Evolutionary conservation across 148 eudicot species (phyloP).

Genomic region (Chenopodium suecicum): DNA sequence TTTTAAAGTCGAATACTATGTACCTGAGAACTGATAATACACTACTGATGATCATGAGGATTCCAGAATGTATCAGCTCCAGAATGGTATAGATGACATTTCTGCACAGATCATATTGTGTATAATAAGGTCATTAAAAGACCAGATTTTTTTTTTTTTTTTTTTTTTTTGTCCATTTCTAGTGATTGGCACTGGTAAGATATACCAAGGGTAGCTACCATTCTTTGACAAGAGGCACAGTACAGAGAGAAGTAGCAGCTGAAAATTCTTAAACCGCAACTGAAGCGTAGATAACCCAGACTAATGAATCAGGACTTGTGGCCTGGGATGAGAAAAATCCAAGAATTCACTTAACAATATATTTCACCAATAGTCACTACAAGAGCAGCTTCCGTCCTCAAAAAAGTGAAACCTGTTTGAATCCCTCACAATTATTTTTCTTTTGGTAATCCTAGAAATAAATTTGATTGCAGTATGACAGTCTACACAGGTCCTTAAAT

Average conservation of each 20-base stretch:
- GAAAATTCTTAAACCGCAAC: background rate
- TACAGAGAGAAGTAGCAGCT: background rate
- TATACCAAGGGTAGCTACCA: too few relatives aligned
- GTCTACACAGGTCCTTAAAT: conserved; percentile 50
- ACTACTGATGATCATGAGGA: background rate
- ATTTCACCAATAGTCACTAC: conserved; percentile 54
- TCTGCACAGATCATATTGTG: background rate
- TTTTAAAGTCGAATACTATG: background rate
- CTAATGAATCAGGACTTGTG: background rate
- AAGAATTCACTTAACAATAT: background rate
- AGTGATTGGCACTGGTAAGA: background rate
- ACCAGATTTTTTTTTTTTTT: background rate
- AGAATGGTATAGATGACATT: background rate
- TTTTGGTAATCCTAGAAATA: conserved; percentile 38
- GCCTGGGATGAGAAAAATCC: background rate
- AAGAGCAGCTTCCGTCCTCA: conserved; percentile 50
- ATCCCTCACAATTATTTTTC: conserved; percentile 44
- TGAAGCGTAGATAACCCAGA: background rate
- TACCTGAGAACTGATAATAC: background rate
- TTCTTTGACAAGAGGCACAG: background rate
- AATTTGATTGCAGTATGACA: conserved; percentile 50
- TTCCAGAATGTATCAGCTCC: background rate
- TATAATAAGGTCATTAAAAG: background rate
- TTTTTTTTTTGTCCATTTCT: background rate
- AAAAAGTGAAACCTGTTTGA: conserved; percentile 58